A percentile compares a stretch with the other conserved stretches of the same genome.
Evolutionary conservation across 805 yeast genomes (phyloP).

Genomic region (Starmerella stigmatis): DNA sequence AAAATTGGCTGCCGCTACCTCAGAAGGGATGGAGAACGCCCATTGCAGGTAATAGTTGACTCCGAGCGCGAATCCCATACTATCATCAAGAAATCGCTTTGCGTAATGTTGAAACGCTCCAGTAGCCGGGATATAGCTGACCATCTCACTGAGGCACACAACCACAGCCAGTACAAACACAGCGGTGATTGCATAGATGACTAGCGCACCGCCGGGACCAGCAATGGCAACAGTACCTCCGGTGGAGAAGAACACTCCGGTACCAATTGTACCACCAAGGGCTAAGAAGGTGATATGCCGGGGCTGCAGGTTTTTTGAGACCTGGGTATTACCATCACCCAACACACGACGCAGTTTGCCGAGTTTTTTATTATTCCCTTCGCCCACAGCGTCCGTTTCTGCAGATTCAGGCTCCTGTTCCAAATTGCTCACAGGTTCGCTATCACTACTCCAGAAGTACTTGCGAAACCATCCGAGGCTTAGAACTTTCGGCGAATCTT

Average conservation of each 20-base stretch:
- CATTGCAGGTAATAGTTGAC: slow-evolving; percentile 40
- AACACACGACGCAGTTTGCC: slow-evolving; percentile 9
- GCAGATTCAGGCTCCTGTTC: background rate
- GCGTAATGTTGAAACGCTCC: slow-evolving; percentile 59
- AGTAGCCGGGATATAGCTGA: slow-evolving; percentile 44
- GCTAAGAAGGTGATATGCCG: slow-evolving; percentile 66
- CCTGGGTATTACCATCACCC: slow-evolving; percentile 16
- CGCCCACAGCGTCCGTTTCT: background rate
- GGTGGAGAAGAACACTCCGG: slow-evolving; percentile 51
- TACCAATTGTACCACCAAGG: slow-evolving; percentile 66
- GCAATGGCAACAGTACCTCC: slow-evolving; percentile 23
- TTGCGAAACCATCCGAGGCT: no score
- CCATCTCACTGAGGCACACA: slow-evolving; percentile 46
- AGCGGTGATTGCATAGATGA: slow-evolving; percentile 35
- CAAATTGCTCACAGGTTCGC: no score
- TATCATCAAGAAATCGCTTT: slow-evolving; percentile 49
- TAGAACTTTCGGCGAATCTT: no score
- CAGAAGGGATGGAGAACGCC: slow-evolving; percentile 39
- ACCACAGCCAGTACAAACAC: slow-evolving; percentile 53
- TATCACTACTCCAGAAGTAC: no score
- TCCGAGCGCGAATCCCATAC: slow-evolving; percentile 53
- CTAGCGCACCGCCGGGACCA: slow-evolving; percentile 29
- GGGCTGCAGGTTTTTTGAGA: slow-evolving; percentile 32
- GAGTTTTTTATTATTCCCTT: background rate
- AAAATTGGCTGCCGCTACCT: slow-evolving; percentile 36